These are phyloP conservation scores for Aspergillus ruber DNA, from an alignment of 2,329 filamentous ascomycete genomes.

Conservation along the genomic window DNA sequence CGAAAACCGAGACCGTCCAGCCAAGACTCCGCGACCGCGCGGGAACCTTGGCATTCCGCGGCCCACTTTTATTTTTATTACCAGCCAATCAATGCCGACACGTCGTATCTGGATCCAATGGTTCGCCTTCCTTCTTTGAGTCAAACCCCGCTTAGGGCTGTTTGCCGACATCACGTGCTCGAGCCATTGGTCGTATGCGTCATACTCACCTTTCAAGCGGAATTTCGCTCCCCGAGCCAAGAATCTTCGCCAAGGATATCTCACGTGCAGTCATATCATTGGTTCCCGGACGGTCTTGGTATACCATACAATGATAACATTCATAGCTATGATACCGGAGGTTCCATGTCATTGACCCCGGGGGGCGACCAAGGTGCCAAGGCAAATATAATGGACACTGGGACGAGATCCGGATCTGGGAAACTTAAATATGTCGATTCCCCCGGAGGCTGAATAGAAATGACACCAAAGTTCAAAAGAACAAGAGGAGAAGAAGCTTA, in stretches of 20 bases:
- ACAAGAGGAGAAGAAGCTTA: conserved; percentile 6
- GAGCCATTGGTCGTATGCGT: no score
- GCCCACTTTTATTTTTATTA: background rate
- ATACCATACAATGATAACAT: no score
- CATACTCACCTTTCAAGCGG: no score
- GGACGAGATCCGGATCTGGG: background rate
- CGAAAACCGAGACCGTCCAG: conserved; percentile 2
- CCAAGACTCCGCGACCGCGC: conserved; percentile 15
- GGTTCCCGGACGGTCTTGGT: background rate
- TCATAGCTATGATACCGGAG: background rate
- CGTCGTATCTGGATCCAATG: background rate
- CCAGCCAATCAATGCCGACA: conserved; percentile 6
- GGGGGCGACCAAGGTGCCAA: no score
- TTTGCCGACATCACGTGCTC: no score
- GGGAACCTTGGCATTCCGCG: conserved; percentile 16
- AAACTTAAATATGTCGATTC: conserved; percentile 1
- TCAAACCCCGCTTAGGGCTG: no score
- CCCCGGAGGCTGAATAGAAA: background rate
- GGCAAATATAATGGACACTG: no score
- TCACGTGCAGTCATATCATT: background rate
- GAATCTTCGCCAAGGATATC: background rate
- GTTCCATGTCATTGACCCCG: no score
- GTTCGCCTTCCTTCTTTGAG: background rate
- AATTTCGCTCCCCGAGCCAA: background rate
- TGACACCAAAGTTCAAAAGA: background rate